Base-by-base conservation (phyloP, 306 rosid species). In the Cucumis cinereus region DNA sequence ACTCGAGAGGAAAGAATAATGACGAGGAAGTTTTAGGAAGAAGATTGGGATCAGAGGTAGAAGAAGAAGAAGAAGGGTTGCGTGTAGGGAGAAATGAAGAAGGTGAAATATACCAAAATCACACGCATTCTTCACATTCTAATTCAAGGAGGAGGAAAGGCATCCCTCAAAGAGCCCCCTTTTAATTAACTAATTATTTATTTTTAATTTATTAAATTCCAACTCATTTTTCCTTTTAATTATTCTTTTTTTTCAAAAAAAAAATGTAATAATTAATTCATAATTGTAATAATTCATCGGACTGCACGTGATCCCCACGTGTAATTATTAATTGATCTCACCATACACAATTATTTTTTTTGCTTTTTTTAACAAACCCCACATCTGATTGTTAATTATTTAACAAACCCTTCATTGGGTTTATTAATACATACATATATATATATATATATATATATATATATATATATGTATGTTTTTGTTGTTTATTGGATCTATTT, bases 111-210 rank as follows among this genome's bases (percentile, higher is more conserved):
- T 74, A 35, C 77, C 77, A 40, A 30, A 58, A 64, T 40, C 53
- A 53, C 50, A 74, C 77, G 77, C 77, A 20, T 53, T 50, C 77
- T 54, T 40, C 77, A 10, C 77, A 54, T 74, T 53, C 77, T n/a
- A 74, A 74, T 55, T 54, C 64, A 35, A 74, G 77, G 52, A 74
- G 77, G 60, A 74, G 77, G 53, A 74, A 74, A 55, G 77, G 77
- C 77, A 74, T 53, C 66, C 77, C 77, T 53, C 77, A 74, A 33
- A 74, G 77, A 57, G 77, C 77, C 10, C 77, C 77, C 55, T 57
- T 74, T 43, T 71, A 49, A 69, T 64, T 13, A 20, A 57, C 28
- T 16, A 14, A 30, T 62, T 35, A 33, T 66, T 66, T 8, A n/a
- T n/a, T 45, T 45, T 61, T 38, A 9, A 33, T 61, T 63, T 17